These are phyloP conservation scores for Ogataea degrootiae DNA, from an alignment of 805 yeast species.

Conservation along the genomic window DNA sequence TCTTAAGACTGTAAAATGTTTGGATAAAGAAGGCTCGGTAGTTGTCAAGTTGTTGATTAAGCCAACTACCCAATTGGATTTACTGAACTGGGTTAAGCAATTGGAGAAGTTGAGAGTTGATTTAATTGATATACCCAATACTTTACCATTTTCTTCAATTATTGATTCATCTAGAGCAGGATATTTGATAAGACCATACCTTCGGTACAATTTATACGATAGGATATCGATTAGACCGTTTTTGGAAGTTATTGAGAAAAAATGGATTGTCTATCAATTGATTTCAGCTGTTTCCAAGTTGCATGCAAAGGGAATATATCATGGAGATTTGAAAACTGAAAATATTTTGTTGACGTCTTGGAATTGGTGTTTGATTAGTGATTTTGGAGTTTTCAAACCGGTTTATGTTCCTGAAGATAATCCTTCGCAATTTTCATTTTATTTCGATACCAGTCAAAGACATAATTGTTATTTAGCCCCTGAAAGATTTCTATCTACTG, in stretches of 20 bases:
- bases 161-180: conserved; percentile 91
- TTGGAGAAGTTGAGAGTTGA: conserved; percentile 33
- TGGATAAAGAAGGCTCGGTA: conserved; percentile 66
- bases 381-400: conserved; percentile 85
- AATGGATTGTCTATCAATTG: conserved; percentile 80
- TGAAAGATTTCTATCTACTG: conserved; percentile 61
- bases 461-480: conserved; percentile 92
- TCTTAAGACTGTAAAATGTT: conserved; percentile 78
- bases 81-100: conserved; percentile 25
- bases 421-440: conserved; percentile 87
- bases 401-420: conserved; percentile 83
- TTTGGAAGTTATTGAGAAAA: conserved; percentile 71
- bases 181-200: conserved; percentile 77
- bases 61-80: conserved; percentile 42
- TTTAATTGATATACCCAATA: conserved; percentile 52
- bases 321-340: conserved; percentile 92
- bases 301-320: conserved; percentile 59
- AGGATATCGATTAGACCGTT: conserved; percentile 84
- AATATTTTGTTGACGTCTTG: conserved; percentile 82
- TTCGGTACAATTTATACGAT: conserved; percentile 80
- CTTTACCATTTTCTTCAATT: conserved; percentile 65
- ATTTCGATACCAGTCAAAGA: conserved; percentile 85
- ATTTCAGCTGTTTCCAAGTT: conserved; percentile 57
- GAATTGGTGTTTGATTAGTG: conserved; percentile 81
- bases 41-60: conserved; percentile 81